A percentile compares a stretch with the other conserved stretches of the same genome.
phyloP scores from a whole-genome alignment of 352 stramenopile species.

The Phytophthora constricta region DNA sequence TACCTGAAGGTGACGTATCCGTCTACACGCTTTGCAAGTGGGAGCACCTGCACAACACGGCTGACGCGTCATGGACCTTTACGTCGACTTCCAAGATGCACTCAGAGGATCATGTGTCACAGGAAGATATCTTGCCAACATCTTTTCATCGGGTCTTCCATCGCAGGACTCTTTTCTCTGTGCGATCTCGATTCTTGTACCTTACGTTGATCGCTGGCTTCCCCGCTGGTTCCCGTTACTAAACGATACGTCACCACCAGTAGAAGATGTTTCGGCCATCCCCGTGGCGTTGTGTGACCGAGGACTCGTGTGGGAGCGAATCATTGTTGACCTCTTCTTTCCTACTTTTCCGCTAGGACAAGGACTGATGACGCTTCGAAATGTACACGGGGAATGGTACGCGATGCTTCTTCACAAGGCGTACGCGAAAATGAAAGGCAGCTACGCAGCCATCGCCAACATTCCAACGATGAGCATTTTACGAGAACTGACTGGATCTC shows the following conservation, averaged over 20 bases:
- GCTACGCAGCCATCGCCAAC: conserved; percentile 36
- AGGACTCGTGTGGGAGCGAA: conserved; percentile 36
- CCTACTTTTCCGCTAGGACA: conserved; percentile 44
- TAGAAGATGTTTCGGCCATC: conserved; percentile 16
- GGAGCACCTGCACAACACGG: conserved; percentile 34
- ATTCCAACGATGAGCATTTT: too few relatives aligned
- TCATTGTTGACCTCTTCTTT: conserved; percentile 57
- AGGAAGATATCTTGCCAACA: not conserved
- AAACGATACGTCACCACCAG: not conserved
- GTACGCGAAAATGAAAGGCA: conserved; percentile 60
- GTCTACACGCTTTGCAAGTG: conserved; percentile 36
- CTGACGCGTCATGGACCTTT: too few relatives aligned
- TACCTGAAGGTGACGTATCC: not conserved
- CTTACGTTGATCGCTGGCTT: conserved; percentile 29
- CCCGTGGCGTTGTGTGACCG: conserved; percentile 35
- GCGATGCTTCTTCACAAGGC: conserved; percentile 60
- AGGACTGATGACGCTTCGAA: conserved; percentile 37
- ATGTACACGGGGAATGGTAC: conserved; percentile 40
- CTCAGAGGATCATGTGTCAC: not conserved
- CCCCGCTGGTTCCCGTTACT: conserved; percentile 29
- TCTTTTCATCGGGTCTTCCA: conserved; percentile 37
- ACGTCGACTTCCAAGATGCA: too few relatives aligned
- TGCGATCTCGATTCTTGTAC: conserved; percentile 36
- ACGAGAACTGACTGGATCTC: too few relatives aligned
- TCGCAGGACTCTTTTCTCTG: conserved; percentile 41